These are phyloP conservation scores for Aspergillus aculeatinus DNA, from an alignment of 2,329 filamentous ascomycete species.

Conservation along the genomic window DNA sequence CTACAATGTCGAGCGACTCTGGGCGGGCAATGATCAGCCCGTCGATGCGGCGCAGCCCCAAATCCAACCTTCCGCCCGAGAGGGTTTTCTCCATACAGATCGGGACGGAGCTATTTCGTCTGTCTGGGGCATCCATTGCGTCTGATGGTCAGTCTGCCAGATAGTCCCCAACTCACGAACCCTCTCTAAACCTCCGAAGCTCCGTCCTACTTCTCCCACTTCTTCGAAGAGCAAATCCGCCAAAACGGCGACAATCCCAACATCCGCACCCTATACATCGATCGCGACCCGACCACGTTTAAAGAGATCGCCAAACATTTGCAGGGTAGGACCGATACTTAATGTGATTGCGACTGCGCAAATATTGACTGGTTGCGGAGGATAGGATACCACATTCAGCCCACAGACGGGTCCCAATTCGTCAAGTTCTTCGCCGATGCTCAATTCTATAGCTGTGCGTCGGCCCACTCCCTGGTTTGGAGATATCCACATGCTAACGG, in stretches of 20 bases:
- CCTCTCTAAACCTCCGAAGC: constrained; percentile 62
- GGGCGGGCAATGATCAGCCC: background rate
- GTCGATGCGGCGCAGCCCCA: background rate
- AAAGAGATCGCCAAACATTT: constrained; percentile 85
- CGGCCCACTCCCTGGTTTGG: too few relatives aligned
- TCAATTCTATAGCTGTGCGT: constrained; percentile 83
- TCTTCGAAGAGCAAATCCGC: constrained; percentile 80
- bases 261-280: constrained; percentile 86
- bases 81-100: constrained; percentile 71
- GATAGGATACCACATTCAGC: constrained; percentile 75
- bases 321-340: constrained; percentile 55
- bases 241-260: constrained; percentile 57
- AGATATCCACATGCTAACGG: constrained; percentile 3
- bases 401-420: constrained; percentile 80
- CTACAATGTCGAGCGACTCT: background rate
- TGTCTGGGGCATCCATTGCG: constrained; percentile 68
- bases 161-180: background rate
- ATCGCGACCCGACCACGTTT: constrained; percentile 87
- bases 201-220: constrained; percentile 93
- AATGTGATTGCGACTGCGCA: too few relatives aligned
- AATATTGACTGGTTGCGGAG: background rate
- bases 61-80: constrained; percentile 50
- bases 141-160: constrained; percentile 62
- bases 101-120: constrained; percentile 65
- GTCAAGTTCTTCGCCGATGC: constrained; percentile 92